Evolutionary conservation across 1,284 basidiomycete genomes (phyloP), one percentile per base, ranked within the genome.

Genomic region (Phellopilus nigrolimitatus): DNA sequence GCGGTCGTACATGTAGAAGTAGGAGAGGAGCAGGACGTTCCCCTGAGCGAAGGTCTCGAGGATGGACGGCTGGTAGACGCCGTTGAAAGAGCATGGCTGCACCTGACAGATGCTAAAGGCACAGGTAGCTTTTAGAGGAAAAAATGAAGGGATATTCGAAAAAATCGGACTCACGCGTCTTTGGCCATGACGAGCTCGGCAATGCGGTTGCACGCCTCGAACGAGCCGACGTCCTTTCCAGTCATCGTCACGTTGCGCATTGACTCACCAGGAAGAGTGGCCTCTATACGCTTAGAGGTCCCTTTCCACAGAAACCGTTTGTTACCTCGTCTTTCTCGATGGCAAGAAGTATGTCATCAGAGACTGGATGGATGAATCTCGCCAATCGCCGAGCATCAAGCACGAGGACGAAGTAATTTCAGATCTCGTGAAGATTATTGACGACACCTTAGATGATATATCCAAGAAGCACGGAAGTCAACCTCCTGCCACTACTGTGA

Each of bases 1-100:
- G 34, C 97, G 89, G 73, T 98, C 95, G 72, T n/a, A n/a, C n/a
- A n/a, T n/a, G n/a, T 93, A 97, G 71, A 99, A 98, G 78, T 98
- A 99, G 24, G 95, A 97, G 1, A 97, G 78, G 7, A 95, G 80
- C 24, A 94, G 78, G 58, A 93, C 76, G 62, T 84, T 83, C 56
- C 90, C 90, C 17, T 73, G 67, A 3, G 82, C 76, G 79, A 98
- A 98, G 4, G 91, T 88, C 58, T 95, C 88, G 58, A 91, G 76
- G 24, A 98, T 76, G n/a, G 88, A 88, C 1, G 95, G 97, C 67
- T 98, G 95, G 73, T 99, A 98, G 24, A 97, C 92, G 31, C 95
- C 95, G 60, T 92, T 88, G 73, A 99, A 99, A 1, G 95, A 93
- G 68, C 95, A 99, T 0, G 94, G 94, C 66, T 89, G 91, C 60